Percentiles rank a stretch among this genome's conserved stretches.
These are phyloP conservation scores for Nyctanthes arbortristis DNA, from an alignment of 257 asterid species.

Conservation along the genomic window DNA sequence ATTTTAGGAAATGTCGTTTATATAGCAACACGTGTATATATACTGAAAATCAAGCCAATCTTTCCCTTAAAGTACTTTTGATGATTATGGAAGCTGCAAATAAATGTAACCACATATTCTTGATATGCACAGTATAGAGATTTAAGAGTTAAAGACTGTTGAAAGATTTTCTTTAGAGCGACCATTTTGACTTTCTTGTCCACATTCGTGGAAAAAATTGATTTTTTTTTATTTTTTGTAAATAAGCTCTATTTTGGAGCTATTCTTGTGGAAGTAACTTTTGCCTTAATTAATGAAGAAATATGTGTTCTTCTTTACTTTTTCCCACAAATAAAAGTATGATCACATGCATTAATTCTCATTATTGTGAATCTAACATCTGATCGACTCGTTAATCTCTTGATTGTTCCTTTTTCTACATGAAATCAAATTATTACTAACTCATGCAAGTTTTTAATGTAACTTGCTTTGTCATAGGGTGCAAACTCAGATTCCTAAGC, in stretches of 20 bases:
- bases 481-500: conserved; percentile 15
- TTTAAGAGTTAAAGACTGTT: neutral
- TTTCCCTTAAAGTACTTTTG: neutral
- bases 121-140: neutral
- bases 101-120: neutral
- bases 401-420: no score
- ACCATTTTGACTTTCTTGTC: neutral
- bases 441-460: conserved; percentile 3
- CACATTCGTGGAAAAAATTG: neutral
- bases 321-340: no score
- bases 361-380: no score
- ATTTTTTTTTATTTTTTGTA: neutral
- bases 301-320: no score
- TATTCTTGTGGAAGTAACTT: neutral
- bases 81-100: conserved; percentile 2
- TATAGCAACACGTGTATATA: no score
- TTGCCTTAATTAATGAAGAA: no score
- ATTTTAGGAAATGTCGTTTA: conserved; percentile 5
- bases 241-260: conserved; percentile 4
- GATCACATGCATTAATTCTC: no score
- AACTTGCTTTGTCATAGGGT: conserved; percentile 19
- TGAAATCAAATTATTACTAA: no score
- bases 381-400: no score
- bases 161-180: neutral
- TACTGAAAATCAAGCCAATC: no score